These are phyloP conservation scores for Scedosporium dehoogii DNA, from an alignment of 2,329 filamentous ascomycete genomes.

Conservation along the genomic window DNA sequence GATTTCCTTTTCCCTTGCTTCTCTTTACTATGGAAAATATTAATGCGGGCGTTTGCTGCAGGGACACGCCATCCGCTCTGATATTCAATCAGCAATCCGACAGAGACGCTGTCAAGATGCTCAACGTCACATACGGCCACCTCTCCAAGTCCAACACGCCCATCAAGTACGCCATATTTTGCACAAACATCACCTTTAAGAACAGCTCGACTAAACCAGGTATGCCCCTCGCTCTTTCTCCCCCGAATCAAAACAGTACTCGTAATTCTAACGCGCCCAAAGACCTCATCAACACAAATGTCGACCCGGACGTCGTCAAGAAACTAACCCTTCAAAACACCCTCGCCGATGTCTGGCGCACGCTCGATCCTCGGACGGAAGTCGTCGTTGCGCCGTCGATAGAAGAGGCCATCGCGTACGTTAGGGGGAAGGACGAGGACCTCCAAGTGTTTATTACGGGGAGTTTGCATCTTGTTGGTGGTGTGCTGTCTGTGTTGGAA, in stretches of 20 bases:
- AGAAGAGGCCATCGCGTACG: conserved; percentile 35
- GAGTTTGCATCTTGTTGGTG: conserved; percentile 76
- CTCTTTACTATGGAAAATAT: not conserved
- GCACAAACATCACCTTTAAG: conserved; percentile 57
- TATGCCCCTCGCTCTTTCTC: not conserved
- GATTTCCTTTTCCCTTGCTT: not conserved
- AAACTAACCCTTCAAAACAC: conserved; percentile 41
- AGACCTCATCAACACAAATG: conserved; percentile 48
- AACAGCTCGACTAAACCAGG: conserved; percentile 38
- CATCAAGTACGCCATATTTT: conserved; percentile 73
- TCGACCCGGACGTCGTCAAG: conserved; percentile 40
- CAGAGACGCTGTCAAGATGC: conserved; percentile 41
- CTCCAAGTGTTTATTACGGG: conserved; percentile 67
- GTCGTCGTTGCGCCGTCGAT: conserved; percentile 62
- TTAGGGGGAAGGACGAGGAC: conserved; percentile 21
- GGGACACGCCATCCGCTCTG: conserved; percentile 39
- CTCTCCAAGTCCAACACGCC: conserved; percentile 21
- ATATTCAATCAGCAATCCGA: conserved; percentile 83
- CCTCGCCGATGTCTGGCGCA: conserved; percentile 41
- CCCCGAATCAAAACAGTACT: conserved; percentile 4
- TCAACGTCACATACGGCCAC: conserved; percentile 33
- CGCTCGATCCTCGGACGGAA: conserved; percentile 34
- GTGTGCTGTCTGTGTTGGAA: conserved; percentile 38
- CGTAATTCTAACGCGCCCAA: conserved; percentile 9
- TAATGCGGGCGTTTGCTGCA: conserved; percentile 7